phyloP scores from a whole-genome alignment of 2,329 filamentous ascomycete genomes.

The Neoascochyta sp. region DNA sequence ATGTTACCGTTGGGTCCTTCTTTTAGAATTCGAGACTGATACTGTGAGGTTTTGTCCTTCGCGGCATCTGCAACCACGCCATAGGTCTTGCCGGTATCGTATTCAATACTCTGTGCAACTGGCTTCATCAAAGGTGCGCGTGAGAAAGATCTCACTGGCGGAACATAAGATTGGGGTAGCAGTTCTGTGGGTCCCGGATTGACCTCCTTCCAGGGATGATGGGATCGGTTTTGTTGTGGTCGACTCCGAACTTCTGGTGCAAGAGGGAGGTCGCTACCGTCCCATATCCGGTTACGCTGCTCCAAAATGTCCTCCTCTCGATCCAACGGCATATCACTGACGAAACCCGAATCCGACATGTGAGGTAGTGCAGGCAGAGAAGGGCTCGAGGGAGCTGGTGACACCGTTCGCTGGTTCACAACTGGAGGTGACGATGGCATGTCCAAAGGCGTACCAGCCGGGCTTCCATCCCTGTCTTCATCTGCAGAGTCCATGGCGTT shows the following conservation, averaged over 20 bases:
- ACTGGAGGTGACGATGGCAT: constrained; percentile 90
- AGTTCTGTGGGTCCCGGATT: constrained; percentile 26
- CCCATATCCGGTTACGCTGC: constrained; percentile 17
- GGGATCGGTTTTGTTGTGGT: constrained; percentile 15
- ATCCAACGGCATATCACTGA: constrained; percentile 73
- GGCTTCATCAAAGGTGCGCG: constrained; percentile 11
- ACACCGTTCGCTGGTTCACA: constrained; percentile 53
- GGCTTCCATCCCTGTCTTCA: constrained; percentile 46
- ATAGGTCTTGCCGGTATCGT: constrained; percentile 10
- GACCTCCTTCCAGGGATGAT: constrained; percentile 28
- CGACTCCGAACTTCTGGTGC: constrained; percentile 11
- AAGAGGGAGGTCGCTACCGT: constrained; percentile 18
- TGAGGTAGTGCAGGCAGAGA: constrained; percentile 56
- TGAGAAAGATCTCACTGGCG: constrained; percentile 16
- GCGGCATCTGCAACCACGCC: too few relatives aligned
- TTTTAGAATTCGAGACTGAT: constrained; percentile 1
- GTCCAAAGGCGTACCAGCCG: constrained; percentile 65
- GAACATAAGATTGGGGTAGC: constrained; percentile 26
- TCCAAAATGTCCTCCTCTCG: constrained; percentile 60
- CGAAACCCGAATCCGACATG: constrained; percentile 71
- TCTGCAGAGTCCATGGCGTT: constrained; percentile 45
- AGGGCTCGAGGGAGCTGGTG: constrained; percentile 75
- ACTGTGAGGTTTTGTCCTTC: too few relatives aligned
- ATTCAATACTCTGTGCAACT: constrained; percentile 21
- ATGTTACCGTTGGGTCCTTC: neutral